phyloP scores from a whole-genome alignment of 2,329 filamentous ascomycete species.

The Xenosphaeropsis pyriputrescens region DNA sequence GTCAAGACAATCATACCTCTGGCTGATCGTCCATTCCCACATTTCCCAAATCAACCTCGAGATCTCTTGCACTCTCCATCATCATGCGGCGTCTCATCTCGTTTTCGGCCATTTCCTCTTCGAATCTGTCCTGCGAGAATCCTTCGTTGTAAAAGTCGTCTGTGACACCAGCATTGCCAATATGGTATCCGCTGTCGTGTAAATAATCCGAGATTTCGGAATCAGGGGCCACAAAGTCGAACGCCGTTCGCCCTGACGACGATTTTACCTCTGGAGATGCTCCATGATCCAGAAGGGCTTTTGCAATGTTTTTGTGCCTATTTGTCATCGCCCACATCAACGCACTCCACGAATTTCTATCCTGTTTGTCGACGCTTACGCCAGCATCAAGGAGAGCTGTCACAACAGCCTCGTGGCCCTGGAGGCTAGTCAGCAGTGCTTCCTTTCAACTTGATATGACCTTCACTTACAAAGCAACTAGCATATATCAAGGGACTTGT shows the following conservation, averaged over 20 bases:
- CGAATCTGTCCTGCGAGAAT: constrained; percentile 83
- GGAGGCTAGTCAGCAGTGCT: constrained; percentile 6
- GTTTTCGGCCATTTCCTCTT: constrained; percentile 94
- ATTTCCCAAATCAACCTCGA: constrained; percentile 92
- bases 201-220: constrained; percentile 95
- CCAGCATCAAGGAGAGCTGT: constrained; percentile 71
- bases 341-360: constrained; percentile 93
- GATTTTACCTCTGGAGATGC: constrained; percentile 95
- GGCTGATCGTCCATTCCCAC: constrained; percentile 91
- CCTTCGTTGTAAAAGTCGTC: constrained; percentile 94
- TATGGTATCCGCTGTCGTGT: constrained; percentile 84
- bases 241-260: constrained; percentile 81
- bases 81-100: constrained; percentile 95
- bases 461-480: constrained; percentile 71
- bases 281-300: constrained; percentile 79
- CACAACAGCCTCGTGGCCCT: constrained; percentile 85
- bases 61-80: constrained; percentile 94
- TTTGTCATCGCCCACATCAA: constrained; percentile 99
- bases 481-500: constrained; percentile 96
- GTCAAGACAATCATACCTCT: constrained; percentile 42
- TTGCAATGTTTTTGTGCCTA: constrained; percentile 88
- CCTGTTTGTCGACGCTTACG: constrained; percentile 81
- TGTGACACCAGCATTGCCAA: constrained; percentile 62
- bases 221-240: constrained; percentile 89
- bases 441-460: not conserved